Conservation (phyloP, 73 alveolate species). For the Effrenium voratum region DNA sequence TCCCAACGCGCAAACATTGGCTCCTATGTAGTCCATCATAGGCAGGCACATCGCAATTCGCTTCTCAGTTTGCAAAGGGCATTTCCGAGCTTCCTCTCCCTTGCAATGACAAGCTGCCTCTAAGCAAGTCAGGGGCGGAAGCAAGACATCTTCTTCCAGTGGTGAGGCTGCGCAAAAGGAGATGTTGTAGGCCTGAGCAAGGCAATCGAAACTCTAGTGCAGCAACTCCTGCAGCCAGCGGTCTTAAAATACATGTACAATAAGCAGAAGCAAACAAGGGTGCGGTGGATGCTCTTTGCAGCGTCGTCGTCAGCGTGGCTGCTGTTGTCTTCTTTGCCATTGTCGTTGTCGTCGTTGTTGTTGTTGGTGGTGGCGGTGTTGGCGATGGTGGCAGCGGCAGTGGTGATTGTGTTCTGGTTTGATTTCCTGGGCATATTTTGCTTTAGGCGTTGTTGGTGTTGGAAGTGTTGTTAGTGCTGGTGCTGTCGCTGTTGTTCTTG, state of each 20-base stretch:
- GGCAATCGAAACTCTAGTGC: background rate
- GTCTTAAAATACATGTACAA: background rate
- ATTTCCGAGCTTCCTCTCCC: no score
- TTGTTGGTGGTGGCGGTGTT: no score
- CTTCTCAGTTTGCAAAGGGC: background rate
- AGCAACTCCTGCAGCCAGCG: background rate
- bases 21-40: background rate
- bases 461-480: no score
- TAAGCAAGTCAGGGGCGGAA: slow-evolving; percentile 48
- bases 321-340: no score
- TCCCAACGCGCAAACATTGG: no score
- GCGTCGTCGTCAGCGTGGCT: no score
- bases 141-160: slow-evolving; percentile 6
- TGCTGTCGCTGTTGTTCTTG: no score
- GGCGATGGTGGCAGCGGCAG: no score
- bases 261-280: background rate
- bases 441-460: no score
- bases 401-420: no score
- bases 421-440: no score
- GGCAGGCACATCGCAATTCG: background rate
- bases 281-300: background rate
- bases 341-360: no score
- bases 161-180: background rate
- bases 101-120: background rate
- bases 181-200: slow-evolving; percentile 30